Percentiles rank a stretch among this genome's conserved stretches.
Evolutionary conservation across 352 stramenopile genomes (phyloP).

Genomic region (Pythium sp.): DNA sequence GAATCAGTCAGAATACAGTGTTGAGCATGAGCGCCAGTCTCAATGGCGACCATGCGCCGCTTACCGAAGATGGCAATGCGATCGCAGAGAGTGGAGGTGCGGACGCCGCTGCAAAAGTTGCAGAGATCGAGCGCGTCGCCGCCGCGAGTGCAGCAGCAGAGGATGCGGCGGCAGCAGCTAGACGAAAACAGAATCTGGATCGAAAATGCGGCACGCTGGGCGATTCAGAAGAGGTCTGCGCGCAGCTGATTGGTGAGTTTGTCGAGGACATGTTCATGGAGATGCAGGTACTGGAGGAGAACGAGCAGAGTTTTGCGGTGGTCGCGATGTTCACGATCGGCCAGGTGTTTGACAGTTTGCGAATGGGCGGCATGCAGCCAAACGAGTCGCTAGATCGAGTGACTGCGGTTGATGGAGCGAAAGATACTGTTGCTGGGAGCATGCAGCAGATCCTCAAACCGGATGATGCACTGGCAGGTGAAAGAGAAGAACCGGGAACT

Average conservation of each 20-base stretch:
- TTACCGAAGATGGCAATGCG: background rate
- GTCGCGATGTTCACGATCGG: slow-evolving; percentile 21
- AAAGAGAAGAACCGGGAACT: slow-evolving; percentile 15
- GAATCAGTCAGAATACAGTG: background rate
- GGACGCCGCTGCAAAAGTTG: background rate
- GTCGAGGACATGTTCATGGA: slow-evolving; percentile 44
- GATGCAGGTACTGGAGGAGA: slow-evolving; percentile 40
- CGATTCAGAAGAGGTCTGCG: slow-evolving; percentile 35
- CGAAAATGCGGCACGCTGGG: slow-evolving; percentile 16
- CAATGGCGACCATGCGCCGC: background rate
- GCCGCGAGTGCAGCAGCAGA: background rate
- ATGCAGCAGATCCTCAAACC: slow-evolving; percentile 20
- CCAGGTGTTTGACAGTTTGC: slow-evolving; percentile 25
- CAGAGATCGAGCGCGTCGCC: background rate
- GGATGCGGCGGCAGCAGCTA: background rate
- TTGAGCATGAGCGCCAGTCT: slow-evolving; percentile 13
- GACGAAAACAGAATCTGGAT: slow-evolving; percentile 10
- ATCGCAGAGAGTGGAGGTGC: background rate
- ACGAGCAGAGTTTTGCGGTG: slow-evolving; percentile 21
- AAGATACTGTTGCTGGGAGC: background rate
- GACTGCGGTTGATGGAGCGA: background rate
- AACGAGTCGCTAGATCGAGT: slow-evolving; percentile 27
- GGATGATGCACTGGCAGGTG: background rate
- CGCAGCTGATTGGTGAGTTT: slow-evolving; percentile 31
- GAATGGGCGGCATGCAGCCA: slow-evolving; percentile 20